A percentile compares a stretch with the other conserved stretches of the same genome.
These are phyloP conservation scores for Piromyces finnis DNA, from an alignment of 192 early-diverging fungal genomes.

Conservation along the genomic window DNA sequence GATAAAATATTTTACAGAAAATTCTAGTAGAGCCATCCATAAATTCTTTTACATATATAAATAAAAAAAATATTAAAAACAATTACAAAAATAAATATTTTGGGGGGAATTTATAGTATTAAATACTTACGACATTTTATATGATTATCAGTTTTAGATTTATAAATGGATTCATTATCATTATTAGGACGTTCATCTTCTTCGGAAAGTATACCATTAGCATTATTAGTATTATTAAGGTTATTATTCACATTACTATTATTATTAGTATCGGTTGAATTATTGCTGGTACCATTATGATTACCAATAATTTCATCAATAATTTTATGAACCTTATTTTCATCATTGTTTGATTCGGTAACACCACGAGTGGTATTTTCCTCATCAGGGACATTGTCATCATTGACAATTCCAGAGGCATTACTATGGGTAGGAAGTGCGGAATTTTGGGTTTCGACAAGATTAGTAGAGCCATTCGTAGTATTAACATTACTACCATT, in stretches of 20 bases:
- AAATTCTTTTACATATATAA: neutral
- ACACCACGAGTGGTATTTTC: neutral
- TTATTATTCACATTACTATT: neutral
- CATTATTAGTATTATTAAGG: neutral
- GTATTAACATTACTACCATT: neutral
- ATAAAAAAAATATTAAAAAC: neutral
- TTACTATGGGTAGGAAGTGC: neutral
- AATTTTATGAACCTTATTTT: neutral
- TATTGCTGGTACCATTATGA: neutral
- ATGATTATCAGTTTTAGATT: neutral
- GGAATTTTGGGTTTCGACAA: no score
- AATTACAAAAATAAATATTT: no score
- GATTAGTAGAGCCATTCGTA: no score
- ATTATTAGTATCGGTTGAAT: neutral
- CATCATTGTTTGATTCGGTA: neutral
- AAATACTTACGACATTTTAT: neutral
- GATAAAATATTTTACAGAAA: constrained; percentile 78
- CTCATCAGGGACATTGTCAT: neutral
- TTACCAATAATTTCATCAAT: neutral
- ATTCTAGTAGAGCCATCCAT: constrained; percentile 8
- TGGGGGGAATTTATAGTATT: no score
- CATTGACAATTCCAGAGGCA: neutral
- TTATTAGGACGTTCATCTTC: neutral
- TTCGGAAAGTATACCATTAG: neutral
- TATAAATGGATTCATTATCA: neutral